Conservation (phyloP, 2,329 filamentous ascomycete species). For the Calycina herbarum region DNA sequence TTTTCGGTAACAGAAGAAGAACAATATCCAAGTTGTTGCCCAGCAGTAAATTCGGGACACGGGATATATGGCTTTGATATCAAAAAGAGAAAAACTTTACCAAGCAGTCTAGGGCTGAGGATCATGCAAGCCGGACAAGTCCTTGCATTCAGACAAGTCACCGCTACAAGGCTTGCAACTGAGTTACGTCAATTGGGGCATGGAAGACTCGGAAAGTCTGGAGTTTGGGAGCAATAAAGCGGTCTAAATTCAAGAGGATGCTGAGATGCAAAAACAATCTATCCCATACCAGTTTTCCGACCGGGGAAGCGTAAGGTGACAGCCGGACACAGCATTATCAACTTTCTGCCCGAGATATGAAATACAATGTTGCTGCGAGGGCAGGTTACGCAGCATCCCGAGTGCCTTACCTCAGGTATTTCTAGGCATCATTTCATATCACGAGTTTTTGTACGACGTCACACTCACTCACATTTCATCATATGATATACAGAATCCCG, state of each 20-base stretch:
- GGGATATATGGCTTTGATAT: conserved; percentile 3
- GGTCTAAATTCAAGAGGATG: conserved; percentile 23
- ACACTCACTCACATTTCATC: conserved; percentile 26
- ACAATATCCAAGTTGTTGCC: conserved; percentile 84
- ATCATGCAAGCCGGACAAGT: background rate
- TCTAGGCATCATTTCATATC: conserved; percentile 17
- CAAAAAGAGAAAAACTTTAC: background rate
- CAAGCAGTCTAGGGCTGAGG: background rate
- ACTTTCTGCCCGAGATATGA: conserved; percentile 26
- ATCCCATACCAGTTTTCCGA: conserved; percentile 13
- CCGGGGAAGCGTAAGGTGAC: conserved; percentile 28
- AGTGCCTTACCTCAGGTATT: conserved; percentile 14
- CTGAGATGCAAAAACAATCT: conserved; percentile 12
- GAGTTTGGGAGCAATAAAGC: conserved; percentile 26
- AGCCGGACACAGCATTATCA: conserved; percentile 24
- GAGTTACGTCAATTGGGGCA: conserved; percentile 29
- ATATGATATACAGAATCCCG: conserved; percentile 29
- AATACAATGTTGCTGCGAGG: conserved; percentile 18
- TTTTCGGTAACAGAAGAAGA: conserved; percentile 69
- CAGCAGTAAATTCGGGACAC: conserved; percentile 48
- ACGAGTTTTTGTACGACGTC: conserved; percentile 31
- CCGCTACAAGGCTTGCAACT: conserved; percentile 5
- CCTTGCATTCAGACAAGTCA: background rate
- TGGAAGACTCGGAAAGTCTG: conserved; percentile 20
- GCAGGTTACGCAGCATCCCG: conserved; percentile 15